Base-by-base conservation (phyloP, 495 filamentous ascomycete genomes). In the Chlorociboria aeruginascens region DNA sequence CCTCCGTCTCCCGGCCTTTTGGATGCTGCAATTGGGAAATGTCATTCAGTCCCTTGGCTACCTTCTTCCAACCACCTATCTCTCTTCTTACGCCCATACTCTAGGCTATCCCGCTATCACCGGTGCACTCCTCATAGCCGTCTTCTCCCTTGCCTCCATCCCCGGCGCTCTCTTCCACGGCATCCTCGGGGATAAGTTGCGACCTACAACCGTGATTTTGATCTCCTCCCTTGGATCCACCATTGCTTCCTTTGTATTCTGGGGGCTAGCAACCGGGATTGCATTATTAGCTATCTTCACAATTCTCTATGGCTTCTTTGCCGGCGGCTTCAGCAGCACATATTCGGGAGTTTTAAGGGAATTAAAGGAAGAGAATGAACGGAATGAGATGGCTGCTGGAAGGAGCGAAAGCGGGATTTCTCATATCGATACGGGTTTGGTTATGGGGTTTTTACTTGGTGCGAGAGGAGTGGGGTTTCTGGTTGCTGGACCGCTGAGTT, bases 401-500 rank as follows among this genome's bases (percentile, higher is more conserved):
- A 25, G 20, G 4, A 25, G 20, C 20, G 20, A 4, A 25, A 25
- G 20, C 20, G 20, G 20, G 4, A 25, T 2, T 25, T 25, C 68
- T 71, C 51, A 58, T 45, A 62, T 67, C 42, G 64, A 67, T 13
- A 51, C 64, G 9, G 78, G 78, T 1, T 66, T 81, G 33, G 64
- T 55, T 6, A 51, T 55, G 48, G 53, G 48, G 10, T 45, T 48
- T 1, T 53, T 89, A 47, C 74, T 78, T 28, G 73, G 73, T 36
- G 83, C 80, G 0, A 64, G 81, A 51, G 83, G 83, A 1, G 69
- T 89, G 44, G 83, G 81, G 3, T 79, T 78, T 60, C 69, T 83
- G 10, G 66, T 74, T 6, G 73, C 71, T 42, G 78, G 79, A 0
- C 77, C 79, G 11, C 30, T 82, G 40, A 81, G 78, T 50, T 71